Evolutionary conservation across 345 rosid genomes (phyloP), one percentile per base, ranked within the genome.

Genomic region (Limnanthes douglasii): DNA sequence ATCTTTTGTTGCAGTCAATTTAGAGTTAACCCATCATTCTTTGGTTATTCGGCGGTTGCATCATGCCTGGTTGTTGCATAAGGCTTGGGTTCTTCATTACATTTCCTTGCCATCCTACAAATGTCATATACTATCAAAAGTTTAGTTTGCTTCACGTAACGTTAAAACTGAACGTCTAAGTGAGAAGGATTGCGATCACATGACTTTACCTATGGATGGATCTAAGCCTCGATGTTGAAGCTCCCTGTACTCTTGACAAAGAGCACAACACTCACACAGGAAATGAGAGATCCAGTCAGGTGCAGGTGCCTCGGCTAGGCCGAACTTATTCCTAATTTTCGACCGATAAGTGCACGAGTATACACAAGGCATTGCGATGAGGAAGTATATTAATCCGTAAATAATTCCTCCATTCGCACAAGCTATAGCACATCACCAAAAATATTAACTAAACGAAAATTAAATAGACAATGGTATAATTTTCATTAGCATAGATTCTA

Each of bases 201-300:
- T 2, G 11, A 19, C 29, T 12, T 15, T 65, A 73, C 84, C 76
- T 31, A 68, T 58, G 2, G 41, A 46, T 63, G 68, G 68, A 37
- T 75, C 76, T 8, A 56, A 71, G 5, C 86, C 86, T 8, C 52
- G 80, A 18, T 42, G 43, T 34, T 60, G 46, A 45, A 75, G 74
- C 45, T 76, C 73, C 45, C 77, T 59, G 38, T 65, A 58, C 21
- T 75, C 77, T 53, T 76, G 80, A 39, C 75, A 68, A 8, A 72
- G 53, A 1, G 77, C 77, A 48, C 74, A 76, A 15, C 25, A 5
- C 46, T 28, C 53, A 32, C 76, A 72, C 14, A 53, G 45, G 49
- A 53, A 66, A 31, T 72, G 80, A 12, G 64, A 72, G 0, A 72
- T 34, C 53, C 77, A 75, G 37, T 72, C 86, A 0, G 53, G 54